phyloP scores from a whole-genome alignment of 768 basidiomycete genomes.

The Mycena epipterygia region DNA sequence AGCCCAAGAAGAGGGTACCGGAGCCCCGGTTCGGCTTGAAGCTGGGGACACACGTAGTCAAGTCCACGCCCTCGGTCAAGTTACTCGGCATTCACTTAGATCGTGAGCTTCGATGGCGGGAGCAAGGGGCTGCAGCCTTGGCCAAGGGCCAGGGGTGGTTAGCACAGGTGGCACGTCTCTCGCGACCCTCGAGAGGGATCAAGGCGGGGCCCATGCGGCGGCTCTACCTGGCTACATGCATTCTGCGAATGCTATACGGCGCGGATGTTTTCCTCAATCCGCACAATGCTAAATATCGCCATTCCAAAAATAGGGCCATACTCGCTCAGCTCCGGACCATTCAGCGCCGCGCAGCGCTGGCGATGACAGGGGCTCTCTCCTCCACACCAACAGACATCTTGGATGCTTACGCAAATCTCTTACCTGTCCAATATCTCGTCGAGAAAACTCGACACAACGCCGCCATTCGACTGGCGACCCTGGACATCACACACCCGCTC shows the following conservation, averaged over 20 bases:
- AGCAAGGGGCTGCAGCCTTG: slow-evolving; percentile 38
- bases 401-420: slow-evolving; percentile 23
- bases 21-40: background rate
- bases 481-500: background rate
- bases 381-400: slow-evolving; percentile 34
- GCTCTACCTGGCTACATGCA: slow-evolving; percentile 30
- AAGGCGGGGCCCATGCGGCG: slow-evolving; percentile 2
- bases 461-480: background rate
- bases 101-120: slow-evolving; percentile 42
- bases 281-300: background rate
- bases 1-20: background rate
- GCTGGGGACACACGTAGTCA: slow-evolving; percentile 34
- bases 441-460: background rate
- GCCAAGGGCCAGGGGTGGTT: slow-evolving; percentile 38
- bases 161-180: slow-evolving; percentile 22
- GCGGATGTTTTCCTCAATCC: slow-evolving; percentile 36
- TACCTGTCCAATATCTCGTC: background rate
- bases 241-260: slow-evolving; percentile 42
- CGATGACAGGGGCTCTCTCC: slow-evolving; percentile 33
- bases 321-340: background rate
- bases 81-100: slow-evolving; percentile 51
- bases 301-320: background rate
- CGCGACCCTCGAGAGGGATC: slow-evolving; percentile 22
- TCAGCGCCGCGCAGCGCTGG: slow-evolving; percentile 35
- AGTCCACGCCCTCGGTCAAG: slow-evolving; percentile 35